A percentile compares a stretch with the other conserved stretches of the same genome.
phyloP scores from a whole-genome alignment of 805 yeast genomes.

The Cyberlindnera japonica region DNA sequence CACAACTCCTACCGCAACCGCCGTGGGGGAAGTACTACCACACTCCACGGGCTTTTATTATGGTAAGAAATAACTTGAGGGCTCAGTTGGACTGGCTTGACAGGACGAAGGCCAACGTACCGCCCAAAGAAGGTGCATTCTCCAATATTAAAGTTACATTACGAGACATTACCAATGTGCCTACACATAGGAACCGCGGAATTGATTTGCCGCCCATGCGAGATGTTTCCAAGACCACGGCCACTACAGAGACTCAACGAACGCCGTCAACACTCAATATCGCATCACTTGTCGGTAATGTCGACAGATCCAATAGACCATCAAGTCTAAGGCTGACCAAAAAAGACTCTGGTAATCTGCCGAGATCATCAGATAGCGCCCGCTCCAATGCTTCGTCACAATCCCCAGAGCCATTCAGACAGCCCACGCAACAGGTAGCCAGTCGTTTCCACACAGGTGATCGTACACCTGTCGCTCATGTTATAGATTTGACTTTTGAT shows the following conservation, averaged over 20 bases:
- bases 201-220: background rate
- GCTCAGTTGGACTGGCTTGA: slow-evolving; percentile 28
- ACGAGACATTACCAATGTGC: slow-evolving; percentile 3
- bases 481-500: slow-evolving; percentile 29
- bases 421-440: slow-evolving; percentile 5
- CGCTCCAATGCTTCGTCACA: slow-evolving; percentile 1
- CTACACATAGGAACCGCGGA: background rate
- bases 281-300: slow-evolving; percentile 8
- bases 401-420: slow-evolving; percentile 21
- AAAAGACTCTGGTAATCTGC: slow-evolving; percentile 16
- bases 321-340: slow-evolving; percentile 21
- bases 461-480: slow-evolving; percentile 8
- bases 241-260: background rate
- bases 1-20: too few relatives aligned
- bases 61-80: slow-evolving; percentile 28
- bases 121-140: slow-evolving; percentile 15
- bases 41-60: background rate
- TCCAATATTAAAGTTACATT: slow-evolving; percentile 11
- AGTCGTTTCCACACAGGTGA: background rate
- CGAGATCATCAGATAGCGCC: slow-evolving; percentile 12
- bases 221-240: background rate
- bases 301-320: slow-evolving; percentile 11
- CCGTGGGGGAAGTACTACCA: too few relatives aligned
- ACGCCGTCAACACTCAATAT: slow-evolving; percentile 1
- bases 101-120: slow-evolving; percentile 22